Conservation (phyloP, 2,329 filamentous ascomycete genomes). For the Trichoderma sp. region DNA sequence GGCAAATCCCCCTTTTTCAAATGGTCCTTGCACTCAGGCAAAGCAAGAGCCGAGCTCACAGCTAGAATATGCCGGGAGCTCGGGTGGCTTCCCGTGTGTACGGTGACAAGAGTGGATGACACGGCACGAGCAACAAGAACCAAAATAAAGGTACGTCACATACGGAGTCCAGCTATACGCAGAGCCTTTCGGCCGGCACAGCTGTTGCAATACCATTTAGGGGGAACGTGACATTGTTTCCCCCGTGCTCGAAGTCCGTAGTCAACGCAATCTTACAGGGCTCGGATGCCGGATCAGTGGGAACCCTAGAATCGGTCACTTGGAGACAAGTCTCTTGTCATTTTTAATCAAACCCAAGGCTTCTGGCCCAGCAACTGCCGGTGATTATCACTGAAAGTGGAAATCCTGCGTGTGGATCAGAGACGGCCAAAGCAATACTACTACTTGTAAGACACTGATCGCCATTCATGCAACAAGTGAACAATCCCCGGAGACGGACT, state of each 20-base stretch:
- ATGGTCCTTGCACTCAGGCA: neutral
- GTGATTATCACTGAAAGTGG: neutral
- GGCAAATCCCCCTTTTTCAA: neutral
- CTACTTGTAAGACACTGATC: neutral
- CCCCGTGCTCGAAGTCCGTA: neutral
- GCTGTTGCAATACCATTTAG: neutral
- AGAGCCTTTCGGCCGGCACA: neutral
- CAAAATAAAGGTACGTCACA: neutral
- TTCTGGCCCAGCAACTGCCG: conserved; percentile 1
- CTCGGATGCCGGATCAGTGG: conserved; percentile 9
- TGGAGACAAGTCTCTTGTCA: neutral
- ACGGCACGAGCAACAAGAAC: neutral
- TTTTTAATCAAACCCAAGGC: neutral
- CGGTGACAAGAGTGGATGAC: neutral
- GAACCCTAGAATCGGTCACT: neutral
- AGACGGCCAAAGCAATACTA: neutral
- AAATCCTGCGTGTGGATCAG: neutral
- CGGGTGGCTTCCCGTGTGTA: neutral
- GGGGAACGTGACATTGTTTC: neutral
- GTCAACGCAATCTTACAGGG: conserved; percentile 10
- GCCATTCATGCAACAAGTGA: neutral
- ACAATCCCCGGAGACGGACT: neutral
- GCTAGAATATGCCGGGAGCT: neutral
- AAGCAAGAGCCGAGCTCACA: neutral
- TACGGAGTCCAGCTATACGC: neutral